Percentiles rank a stretch among this genome's conserved stretches.
Conservation (phyloP, 352 stramenopile genomes). For the Phytophthora ohioensis region DNA sequence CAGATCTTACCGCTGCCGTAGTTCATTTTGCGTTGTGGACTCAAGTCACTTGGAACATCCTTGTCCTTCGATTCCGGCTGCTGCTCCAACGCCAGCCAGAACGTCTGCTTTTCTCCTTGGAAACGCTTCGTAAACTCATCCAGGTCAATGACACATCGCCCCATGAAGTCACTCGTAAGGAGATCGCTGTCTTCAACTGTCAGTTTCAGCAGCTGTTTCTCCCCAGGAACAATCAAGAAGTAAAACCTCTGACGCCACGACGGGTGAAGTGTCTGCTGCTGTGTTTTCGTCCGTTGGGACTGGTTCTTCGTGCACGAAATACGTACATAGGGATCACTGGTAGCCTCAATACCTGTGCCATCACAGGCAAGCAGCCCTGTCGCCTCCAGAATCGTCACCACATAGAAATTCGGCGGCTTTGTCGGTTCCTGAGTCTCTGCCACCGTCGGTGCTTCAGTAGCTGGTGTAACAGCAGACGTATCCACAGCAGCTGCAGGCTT, state of each 20-base stretch:
- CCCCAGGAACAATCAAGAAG: conserved; percentile 51
- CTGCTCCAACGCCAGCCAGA: conserved; percentile 76
- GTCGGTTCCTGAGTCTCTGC: conserved; percentile 1
- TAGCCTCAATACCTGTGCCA: conserved; percentile 59
- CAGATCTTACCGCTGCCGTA: conserved; percentile 69
- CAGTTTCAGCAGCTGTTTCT: conserved; percentile 65
- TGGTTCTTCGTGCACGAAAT: conserved; percentile 65
- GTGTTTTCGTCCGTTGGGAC: conserved; percentile 64
- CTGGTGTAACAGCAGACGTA: background rate
- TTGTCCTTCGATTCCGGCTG: conserved; percentile 44
- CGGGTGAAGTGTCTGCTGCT: conserved; percentile 71
- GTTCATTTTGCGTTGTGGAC: conserved; percentile 54
- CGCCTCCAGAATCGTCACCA: conserved; percentile 74
- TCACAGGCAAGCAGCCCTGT: conserved; percentile 63
- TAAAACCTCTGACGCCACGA: conserved; percentile 80
- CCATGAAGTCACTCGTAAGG: conserved; percentile 80
- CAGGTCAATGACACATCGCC: conserved; percentile 71
- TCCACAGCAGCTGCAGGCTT: conserved; percentile 13
- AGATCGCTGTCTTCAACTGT: conserved; percentile 73
- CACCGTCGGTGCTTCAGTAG: background rate
- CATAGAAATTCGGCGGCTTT: conserved; percentile 59
- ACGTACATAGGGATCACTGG: conserved; percentile 77
- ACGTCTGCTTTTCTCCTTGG: conserved; percentile 57
- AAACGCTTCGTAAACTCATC: conserved; percentile 63
- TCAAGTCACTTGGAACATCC: conserved; percentile 56